Evolutionary conservation across 257 asterid species (phyloP), one percentile per base, ranked within the genome.

Genomic region (Petunia secreta): DNA sequence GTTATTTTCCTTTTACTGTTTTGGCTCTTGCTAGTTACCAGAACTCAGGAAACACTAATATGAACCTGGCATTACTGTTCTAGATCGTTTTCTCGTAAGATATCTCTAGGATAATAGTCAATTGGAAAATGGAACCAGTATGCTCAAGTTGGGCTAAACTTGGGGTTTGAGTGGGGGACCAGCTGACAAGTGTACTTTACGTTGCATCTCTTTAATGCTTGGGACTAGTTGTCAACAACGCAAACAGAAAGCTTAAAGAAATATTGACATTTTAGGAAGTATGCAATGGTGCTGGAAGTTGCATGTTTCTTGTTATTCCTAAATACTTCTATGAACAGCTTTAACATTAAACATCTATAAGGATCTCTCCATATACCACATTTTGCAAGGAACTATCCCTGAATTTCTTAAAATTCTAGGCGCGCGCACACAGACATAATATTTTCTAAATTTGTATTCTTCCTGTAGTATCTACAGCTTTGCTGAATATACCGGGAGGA

Each of bases 1-100:
- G 83, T 78, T 69, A 79, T 78, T 78, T 84, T 85, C 44, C 68
- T 80, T 82, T 41, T 69, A 65, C 79, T 73, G 67, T 80, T 52
- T 77, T 43, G 3, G 40, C 36, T 62, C n/a, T 3, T 62, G 40
- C 1, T 71, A 25, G 60, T 48, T 71, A 5, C 77, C 6, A 50
- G 1, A 48, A 71, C 34, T 46, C 48, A 60, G 0, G 6, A 0
- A 34, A 48, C 77, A 11, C 77, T 71, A 48, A 71, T 46, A 34
- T 71, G 41, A 48, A 10, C 60, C 34, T 48, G 60, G 60, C 60
- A 48, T 48, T 71, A 48, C 13, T 34, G 54, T 34, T 0, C 60
- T 71, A 5, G 48, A 10, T 71, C 3, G 1, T 48, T 69, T 69
- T 46, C 15, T 25, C 59, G 10, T 69, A 46, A 69, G 59, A 69